Conservation (phyloP, 2,329 filamentous ascomycete genomes). For the Phaeosphaeriaceae sp. region DNA sequence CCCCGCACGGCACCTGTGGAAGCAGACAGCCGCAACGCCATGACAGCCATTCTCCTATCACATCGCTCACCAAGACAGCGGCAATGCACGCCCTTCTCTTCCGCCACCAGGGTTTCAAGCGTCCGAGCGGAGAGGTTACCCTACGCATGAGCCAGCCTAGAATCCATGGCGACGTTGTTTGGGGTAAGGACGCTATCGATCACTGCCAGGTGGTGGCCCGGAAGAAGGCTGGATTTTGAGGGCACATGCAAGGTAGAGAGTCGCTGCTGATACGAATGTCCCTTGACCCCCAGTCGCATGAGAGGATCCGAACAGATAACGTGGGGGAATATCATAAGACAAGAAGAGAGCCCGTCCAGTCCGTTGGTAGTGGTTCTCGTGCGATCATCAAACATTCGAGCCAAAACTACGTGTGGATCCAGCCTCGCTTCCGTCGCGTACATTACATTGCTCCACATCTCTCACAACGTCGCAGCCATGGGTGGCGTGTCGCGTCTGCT, state of each 20-base stretch:
- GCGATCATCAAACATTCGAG: too few relatives aligned
- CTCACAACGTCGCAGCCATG: background rate
- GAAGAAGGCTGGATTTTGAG: background rate
- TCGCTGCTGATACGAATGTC: background rate
- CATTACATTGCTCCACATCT: background rate
- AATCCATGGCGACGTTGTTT: background rate
- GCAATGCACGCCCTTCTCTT: background rate
- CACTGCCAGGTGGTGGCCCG: background rate
- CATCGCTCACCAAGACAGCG: background rate
- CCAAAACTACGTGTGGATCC: background rate
- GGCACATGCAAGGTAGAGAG: background rate
- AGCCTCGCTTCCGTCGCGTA: background rate
- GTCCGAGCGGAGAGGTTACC: background rate
- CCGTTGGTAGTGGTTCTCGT: background rate
- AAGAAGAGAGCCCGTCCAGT: background rate
- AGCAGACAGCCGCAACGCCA: background rate
- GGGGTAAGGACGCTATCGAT: background rate
- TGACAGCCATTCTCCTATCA: background rate
- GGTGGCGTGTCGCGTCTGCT: slow-evolving; percentile 7
- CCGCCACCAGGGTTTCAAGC: background rate
- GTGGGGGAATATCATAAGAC: background rate
- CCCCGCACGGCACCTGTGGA: background rate
- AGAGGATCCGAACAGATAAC: background rate
- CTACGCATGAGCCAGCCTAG: background rate
- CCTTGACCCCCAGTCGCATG: background rate